Evolutionary conservation across 176 grass and related monocot species (phyloP).

Genomic region (Rhynchospora tenuis): DNA sequence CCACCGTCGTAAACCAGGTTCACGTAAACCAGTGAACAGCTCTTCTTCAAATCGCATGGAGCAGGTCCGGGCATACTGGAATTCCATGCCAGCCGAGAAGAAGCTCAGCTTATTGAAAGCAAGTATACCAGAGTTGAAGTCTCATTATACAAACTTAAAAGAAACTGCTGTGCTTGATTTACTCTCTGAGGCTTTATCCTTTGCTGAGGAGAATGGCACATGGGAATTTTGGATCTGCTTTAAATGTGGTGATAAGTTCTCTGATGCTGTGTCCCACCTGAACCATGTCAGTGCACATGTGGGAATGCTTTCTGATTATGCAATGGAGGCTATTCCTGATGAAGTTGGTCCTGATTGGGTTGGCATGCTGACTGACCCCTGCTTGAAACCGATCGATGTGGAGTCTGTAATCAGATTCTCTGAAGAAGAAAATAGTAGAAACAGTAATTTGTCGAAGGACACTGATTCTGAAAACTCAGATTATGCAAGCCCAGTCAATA

Average conservation of each 20-base stretch:
- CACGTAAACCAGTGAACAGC: conserved; percentile 31
- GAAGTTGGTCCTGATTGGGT: conserved; percentile 58
- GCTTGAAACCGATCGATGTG: conserved; percentile 71
- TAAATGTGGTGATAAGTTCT: conserved; percentile 47
- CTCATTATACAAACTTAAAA: conserved; percentile 34
- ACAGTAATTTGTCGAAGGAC: conserved; percentile 37
- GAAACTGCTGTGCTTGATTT: conserved; percentile 16
- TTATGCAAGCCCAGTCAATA: conserved; percentile 53
- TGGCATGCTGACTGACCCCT: conserved; percentile 51
- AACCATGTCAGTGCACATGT: conserved; percentile 54
- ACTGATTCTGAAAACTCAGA: conserved; percentile 41
- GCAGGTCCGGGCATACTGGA: conserved; percentile 73
- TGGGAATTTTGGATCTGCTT: conserved; percentile 76
- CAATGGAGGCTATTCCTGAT: conserved; percentile 44
- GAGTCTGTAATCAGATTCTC: conserved; percentile 33
- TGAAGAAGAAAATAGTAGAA: conserved; percentile 45
- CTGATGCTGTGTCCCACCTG: conserved; percentile 24
- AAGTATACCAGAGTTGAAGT: conserved; percentile 50
- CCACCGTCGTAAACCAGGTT: conserved; percentile 48
- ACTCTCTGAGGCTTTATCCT: conserved; percentile 47
- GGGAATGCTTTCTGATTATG: conserved; percentile 23
- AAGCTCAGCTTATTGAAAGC: conserved; percentile 45
- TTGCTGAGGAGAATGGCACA: conserved; percentile 28
- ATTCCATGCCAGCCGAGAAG: conserved; percentile 31
- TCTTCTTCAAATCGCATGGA: conserved; percentile 39